Conservation (phyloP, 371 early-diverging fungal genomes). For the Mortierella polycephala region DNA sequence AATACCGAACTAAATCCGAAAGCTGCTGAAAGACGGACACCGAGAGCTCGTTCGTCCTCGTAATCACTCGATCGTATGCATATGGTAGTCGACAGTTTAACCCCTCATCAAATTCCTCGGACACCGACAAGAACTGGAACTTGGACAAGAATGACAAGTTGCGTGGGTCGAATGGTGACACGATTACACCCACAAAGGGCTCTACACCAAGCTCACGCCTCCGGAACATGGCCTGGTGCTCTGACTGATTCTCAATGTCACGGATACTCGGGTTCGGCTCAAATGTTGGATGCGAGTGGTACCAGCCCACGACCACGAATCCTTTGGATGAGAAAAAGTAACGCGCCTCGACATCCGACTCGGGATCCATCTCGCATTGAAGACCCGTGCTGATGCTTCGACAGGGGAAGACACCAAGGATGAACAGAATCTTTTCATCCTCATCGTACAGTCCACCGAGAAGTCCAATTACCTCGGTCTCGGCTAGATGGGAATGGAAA, state of each 20-base stretch:
- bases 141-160: constrained; percentile 63
- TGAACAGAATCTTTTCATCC: constrained; percentile 53
- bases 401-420: constrained; percentile 77
- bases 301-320: constrained; percentile 90
- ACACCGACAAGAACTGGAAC: constrained; percentile 65
- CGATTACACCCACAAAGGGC: constrained; percentile 88
- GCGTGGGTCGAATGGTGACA: constrained; percentile 75
- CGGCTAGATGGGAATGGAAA: constrained; percentile 85
- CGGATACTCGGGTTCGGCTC: constrained; percentile 84
- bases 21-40: constrained; percentile 61
- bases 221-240: constrained; percentile 78
- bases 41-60: constrained; percentile 59
- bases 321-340: constrained; percentile 76
- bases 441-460: constrained; percentile 78
- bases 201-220: constrained; percentile 73
- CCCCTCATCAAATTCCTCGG: constrained; percentile 54
- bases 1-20: constrained; percentile 59
- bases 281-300: constrained; percentile 91
- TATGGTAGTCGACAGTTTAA: constrained; percentile 63
- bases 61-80: constrained; percentile 60
- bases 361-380: constrained; percentile 89
- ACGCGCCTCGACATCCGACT: constrained; percentile 80
- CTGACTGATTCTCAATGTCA: constrained; percentile 86
- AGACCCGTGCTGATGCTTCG: constrained; percentile 75
- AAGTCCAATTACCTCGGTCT: constrained; percentile 89